These are phyloP conservation scores for Aristolochia contorta DNA, from an alignment of 164 flowering plant species.

Conservation along the genomic window DNA sequence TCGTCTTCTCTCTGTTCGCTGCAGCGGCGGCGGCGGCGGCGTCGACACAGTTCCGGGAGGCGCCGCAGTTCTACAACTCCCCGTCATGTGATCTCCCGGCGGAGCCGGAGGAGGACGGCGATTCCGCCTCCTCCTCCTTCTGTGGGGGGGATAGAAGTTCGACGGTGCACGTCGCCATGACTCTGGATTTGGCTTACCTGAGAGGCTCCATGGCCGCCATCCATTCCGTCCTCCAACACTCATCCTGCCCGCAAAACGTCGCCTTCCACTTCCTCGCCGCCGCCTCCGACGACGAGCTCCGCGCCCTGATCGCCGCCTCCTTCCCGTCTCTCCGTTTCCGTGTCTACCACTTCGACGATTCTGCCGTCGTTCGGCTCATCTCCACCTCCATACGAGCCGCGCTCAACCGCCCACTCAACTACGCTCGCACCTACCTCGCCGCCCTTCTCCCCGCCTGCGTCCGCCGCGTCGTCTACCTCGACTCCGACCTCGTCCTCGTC, in stretches of 20 bases:
- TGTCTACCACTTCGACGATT: conserved; percentile 43
- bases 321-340: conserved; percentile 70
- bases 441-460: conserved; percentile 53
- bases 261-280: conserved; percentile 68
- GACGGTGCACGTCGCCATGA: conserved; percentile 83
- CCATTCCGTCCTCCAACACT: conserved; percentile 70
- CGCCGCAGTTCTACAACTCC: conserved; percentile 85
- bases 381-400: conserved; percentile 86
- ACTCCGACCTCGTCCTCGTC: conserved; percentile 75
- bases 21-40: conserved; percentile 8
- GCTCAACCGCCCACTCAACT: conserved; percentile 79
- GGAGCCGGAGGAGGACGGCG: background rate
- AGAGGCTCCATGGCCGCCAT: conserved; percentile 92
- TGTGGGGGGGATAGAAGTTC: background rate
- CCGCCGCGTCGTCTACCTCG: conserved; percentile 62
- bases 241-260: conserved; percentile 72
- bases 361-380: conserved; percentile 48
- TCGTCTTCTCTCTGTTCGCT: conserved; percentile 1
- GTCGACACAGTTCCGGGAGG: conserved; percentile 45
- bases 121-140: no score
- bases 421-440: conserved; percentile 77
- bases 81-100: conserved; percentile 41
- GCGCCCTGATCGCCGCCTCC: conserved; percentile 34
- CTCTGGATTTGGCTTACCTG: conserved; percentile 66
- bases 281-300: conserved; percentile 28